Conservation (phyloP, 2,329 filamentous ascomycete species). For the Alternaria postmessia region DNA sequence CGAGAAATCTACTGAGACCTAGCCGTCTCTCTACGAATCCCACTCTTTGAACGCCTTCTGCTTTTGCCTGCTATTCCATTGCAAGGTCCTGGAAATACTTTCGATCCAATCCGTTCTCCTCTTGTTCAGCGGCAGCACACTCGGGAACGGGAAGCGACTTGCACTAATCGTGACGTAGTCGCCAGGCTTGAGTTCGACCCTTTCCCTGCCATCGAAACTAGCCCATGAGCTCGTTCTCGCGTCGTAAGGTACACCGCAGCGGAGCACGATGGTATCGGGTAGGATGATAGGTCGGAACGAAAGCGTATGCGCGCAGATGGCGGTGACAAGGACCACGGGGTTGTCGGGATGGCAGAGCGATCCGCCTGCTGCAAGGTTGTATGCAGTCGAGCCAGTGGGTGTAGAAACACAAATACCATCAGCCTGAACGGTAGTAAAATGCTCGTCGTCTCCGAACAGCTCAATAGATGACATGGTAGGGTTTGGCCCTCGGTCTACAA, state of each 20-base stretch:
- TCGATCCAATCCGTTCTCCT: slow-evolving; percentile 83
- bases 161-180: slow-evolving; percentile 88
- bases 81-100: slow-evolving; percentile 78
- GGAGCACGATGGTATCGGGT: slow-evolving; percentile 92
- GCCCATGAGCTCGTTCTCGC: slow-evolving; percentile 91
- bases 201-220: slow-evolving; percentile 93
- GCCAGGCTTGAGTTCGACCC: slow-evolving; percentile 75
- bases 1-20: not conserved
- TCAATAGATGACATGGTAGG: slow-evolving; percentile 93
- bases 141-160: slow-evolving; percentile 80
- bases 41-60: slow-evolving; percentile 65
- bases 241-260: slow-evolving; percentile 93
- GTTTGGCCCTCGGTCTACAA: slow-evolving; percentile 92
- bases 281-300: slow-evolving; percentile 97
- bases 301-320: slow-evolving; percentile 93
- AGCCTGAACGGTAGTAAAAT: slow-evolving; percentile 91
- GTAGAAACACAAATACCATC: slow-evolving; percentile 95
- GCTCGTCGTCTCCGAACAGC: slow-evolving; percentile 92
- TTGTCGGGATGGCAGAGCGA: slow-evolving; percentile 96
- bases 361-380: slow-evolving; percentile 94
- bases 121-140: slow-evolving; percentile 73
- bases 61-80: slow-evolving; percentile 82
- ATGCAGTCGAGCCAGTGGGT: slow-evolving; percentile 92
- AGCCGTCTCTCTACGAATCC: slow-evolving; percentile 21
- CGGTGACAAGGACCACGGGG: slow-evolving; percentile 91